Percentiles rank a stretch among this genome's conserved stretches.
These are phyloP conservation scores for Debaryomyces sp. DNA, from an alignment of 1,139 yeast genomes.

Conservation along the genomic window DNA sequence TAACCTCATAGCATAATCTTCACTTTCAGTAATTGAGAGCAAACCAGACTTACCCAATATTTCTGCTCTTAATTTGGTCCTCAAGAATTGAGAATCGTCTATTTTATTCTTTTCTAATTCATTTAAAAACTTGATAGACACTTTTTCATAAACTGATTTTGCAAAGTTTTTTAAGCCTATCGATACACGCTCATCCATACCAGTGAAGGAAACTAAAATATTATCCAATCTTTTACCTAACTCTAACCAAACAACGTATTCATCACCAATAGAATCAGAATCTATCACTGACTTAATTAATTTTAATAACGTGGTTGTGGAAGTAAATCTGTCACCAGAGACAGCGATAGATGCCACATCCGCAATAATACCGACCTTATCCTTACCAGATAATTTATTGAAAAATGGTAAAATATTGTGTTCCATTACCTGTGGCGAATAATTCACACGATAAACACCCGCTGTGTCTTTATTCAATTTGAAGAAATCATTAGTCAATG, in stretches of 20 bases:
- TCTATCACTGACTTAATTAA: slow-evolving; percentile 44
- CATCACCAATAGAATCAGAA: slow-evolving; percentile 46
- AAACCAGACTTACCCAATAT: slow-evolving; percentile 56
- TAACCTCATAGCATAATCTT: slow-evolving; percentile 44
- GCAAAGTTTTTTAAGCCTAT: slow-evolving; percentile 43
- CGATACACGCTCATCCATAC: slow-evolving; percentile 40
- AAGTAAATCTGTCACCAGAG: slow-evolving; percentile 57
- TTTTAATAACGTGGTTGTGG: slow-evolving; percentile 49
- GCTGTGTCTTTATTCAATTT: slow-evolving; percentile 64
- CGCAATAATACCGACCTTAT: slow-evolving; percentile 68
- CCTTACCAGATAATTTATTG: slow-evolving; percentile 52
- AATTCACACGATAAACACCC: slow-evolving; percentile 71
- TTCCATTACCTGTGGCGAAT: slow-evolving; percentile 51
- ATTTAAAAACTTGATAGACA: slow-evolving; percentile 34
- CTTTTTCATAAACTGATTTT: slow-evolving; percentile 40
- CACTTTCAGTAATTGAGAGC: slow-evolving; percentile 51
- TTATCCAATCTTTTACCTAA: slow-evolving; percentile 47
- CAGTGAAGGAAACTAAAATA: slow-evolving; percentile 51
- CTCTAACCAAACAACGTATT: slow-evolving; percentile 68
- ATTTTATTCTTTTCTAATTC: slow-evolving; percentile 37
- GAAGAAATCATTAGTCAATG: slow-evolving; percentile 37
- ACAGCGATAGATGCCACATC: slow-evolving; percentile 63
- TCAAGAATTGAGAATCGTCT: slow-evolving; percentile 45
- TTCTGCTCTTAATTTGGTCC: slow-evolving; percentile 53
- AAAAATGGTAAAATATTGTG: slow-evolving; percentile 47